Evolutionary conservation across 129 eudicot species (phyloP).

Genomic region (Artemisia annua): DNA sequence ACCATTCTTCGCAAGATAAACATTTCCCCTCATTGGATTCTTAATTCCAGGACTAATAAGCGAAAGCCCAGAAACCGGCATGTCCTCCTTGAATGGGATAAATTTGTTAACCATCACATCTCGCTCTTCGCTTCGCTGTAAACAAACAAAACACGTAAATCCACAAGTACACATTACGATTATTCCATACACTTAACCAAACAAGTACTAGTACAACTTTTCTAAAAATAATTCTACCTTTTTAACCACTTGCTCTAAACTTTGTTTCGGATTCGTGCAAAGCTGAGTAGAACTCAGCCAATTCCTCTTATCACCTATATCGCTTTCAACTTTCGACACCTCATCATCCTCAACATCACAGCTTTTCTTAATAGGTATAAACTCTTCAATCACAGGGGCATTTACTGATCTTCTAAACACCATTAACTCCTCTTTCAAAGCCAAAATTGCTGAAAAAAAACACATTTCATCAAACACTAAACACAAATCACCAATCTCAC

Average conservation of each 20-base stretch:
- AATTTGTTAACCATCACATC: slow-evolving; percentile 26
- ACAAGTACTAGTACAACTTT: background rate
- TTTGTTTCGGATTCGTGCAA: slow-evolving; percentile 41
- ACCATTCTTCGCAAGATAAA: slow-evolving; percentile 31
- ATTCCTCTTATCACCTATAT: slow-evolving; percentile 58
- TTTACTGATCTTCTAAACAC: no score
- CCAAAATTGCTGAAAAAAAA: no score
- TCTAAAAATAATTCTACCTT: slow-evolving; percentile 34
- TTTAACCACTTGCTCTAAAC: slow-evolving; percentile 23
- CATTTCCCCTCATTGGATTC: slow-evolving; percentile 36
- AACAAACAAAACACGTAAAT: slow-evolving; percentile 15
- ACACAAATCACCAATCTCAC: background rate
- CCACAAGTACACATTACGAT: background rate
- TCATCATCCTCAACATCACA: slow-evolving; percentile 40
- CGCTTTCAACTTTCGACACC: slow-evolving; percentile 40
- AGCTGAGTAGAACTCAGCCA: slow-evolving; percentile 92
- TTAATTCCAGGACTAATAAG: slow-evolving; percentile 59
- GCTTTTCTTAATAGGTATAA: slow-evolving; percentile 60
- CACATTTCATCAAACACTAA: no score
- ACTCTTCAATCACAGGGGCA: slow-evolving; percentile 63
- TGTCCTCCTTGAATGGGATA: slow-evolving; percentile 47
- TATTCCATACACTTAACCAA: slow-evolving; percentile 5
- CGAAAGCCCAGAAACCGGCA: slow-evolving; percentile 50
- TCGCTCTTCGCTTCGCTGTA: slow-evolving; percentile 39
- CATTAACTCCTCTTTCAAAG: no score